Evolutionary conservation across 2,329 filamentous ascomycete species (phyloP).

Genomic region (Onygena corvina): DNA sequence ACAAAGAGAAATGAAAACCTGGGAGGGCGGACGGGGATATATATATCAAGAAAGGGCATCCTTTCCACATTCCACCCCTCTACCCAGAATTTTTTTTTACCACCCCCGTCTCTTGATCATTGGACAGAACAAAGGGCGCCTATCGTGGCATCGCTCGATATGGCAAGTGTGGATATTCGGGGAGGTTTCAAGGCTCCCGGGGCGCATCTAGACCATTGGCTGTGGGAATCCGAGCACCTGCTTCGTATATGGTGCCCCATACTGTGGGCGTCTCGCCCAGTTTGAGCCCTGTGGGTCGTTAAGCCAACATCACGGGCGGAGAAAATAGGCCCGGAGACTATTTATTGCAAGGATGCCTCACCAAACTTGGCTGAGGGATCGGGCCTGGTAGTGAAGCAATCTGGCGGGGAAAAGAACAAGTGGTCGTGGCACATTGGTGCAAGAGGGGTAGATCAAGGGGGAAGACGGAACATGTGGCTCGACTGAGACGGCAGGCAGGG

Average conservation of each 20-base stretch:
- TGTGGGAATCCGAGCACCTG: background rate
- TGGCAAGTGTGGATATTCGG: background rate
- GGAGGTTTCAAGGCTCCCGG: background rate
- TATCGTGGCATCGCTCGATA: constrained; percentile 6
- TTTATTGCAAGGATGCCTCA: background rate
- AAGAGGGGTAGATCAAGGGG: background rate
- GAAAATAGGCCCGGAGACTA: background rate
- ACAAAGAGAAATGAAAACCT: constrained; percentile 5
- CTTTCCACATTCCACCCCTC: constrained; percentile 2
- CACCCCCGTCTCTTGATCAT: background rate
- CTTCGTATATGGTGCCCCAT: background rate
- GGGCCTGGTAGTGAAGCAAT: background rate
- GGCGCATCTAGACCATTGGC: background rate
- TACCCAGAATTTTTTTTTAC: background rate
- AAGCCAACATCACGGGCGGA: background rate
- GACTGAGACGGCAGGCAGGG: background rate
- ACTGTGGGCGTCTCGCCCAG: background rate
- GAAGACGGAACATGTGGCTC: constrained; percentile 2
- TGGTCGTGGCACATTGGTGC: constrained; percentile 2
- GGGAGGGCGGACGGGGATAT: constrained; percentile 4
- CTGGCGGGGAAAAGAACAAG: background rate
- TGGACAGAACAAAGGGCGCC: background rate
- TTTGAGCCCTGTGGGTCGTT: too few species aligned
- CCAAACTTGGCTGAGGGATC: background rate
- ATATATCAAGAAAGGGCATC: background rate